Base-by-base conservation (phyloP, 2,329 filamentous ascomycete genomes). In the Furcasterigmium furcatum region DNA sequence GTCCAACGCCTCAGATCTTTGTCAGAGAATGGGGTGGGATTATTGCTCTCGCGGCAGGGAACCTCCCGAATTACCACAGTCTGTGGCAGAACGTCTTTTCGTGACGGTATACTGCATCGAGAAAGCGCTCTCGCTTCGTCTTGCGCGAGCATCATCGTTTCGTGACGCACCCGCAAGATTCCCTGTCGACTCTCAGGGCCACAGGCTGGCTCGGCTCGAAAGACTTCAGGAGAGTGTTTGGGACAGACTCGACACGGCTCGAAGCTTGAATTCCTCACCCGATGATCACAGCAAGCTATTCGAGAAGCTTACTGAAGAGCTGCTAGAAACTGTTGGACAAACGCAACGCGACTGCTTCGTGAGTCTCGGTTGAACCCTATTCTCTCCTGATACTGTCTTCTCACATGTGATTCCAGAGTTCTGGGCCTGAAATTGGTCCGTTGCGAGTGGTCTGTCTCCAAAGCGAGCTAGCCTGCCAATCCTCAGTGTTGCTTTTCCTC, bases 51-150 rank as follows among this genome's bases (percentile, higher is more conserved):
- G 3, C 1, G 41, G 14, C 30, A 45, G 14, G 22, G 45, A 43
- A 21, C 47, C 51, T 9, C 39, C 16, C 41, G 18, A 45, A 9
- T 7, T 21, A 12, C 34, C 38, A 14, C 46, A 41, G 18, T 30
- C 25, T 18, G 32, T 44, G 5, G 52, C 55, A 27, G 45, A 54
- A 21, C 47, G 48, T 32, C 46, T 70, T 1, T 69, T 70, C 48
- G 67, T 64, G 64, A 51, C 57, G 2, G 57, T 70, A 6, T 65
- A 63, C 32, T 55, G 49, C 9, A 49, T 67, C 5, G 67, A 70
- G 18, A 67, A 62, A 25, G 58, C 62, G 0, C 51, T 70, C 3
- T 65, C 65, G 3, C 50, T 70, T 13, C 56, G 66, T 10, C 52
- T 68, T 9, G 60, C 63, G 9, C 57, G 64, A 1, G 54, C 57